These are phyloP conservation scores for Backusella mclennaniae DNA, from an alignment of 192 early-diverging fungal species.

Conservation along the genomic window DNA sequence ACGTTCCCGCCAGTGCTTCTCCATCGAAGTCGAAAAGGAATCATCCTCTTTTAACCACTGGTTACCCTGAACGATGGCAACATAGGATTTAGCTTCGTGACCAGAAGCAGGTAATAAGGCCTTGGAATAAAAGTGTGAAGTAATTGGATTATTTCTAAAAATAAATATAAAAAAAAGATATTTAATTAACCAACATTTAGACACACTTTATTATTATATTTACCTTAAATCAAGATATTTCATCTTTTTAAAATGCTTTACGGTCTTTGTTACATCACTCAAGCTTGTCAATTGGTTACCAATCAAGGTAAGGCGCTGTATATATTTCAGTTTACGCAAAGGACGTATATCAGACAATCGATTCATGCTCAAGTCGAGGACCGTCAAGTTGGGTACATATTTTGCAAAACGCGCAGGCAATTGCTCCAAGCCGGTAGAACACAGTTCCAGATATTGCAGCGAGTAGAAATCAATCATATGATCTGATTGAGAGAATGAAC, in stretches of 20 bases:
- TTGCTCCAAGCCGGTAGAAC: slow-evolving; percentile 39
- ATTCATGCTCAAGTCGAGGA: slow-evolving; percentile 44
- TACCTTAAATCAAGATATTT: slow-evolving; percentile 28
- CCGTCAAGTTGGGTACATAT: slow-evolving; percentile 40
- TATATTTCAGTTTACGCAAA: slow-evolving; percentile 32
- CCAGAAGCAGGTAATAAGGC: neutral
- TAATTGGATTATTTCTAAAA: slow-evolving; percentile 18
- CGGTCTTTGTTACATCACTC: slow-evolving; percentile 5
- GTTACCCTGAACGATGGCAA: slow-evolving; percentile 10
- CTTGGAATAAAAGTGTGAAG: slow-evolving; percentile 1
- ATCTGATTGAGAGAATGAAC: slow-evolving; percentile 34
- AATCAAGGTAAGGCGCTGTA: slow-evolving; percentile 44
- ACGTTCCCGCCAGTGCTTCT: slow-evolving; percentile 12
- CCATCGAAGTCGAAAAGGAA: neutral
- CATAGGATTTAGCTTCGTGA: neutral
- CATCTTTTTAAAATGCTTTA: slow-evolving; percentile 16
- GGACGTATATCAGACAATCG: slow-evolving; percentile 36
- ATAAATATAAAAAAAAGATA: neutral
- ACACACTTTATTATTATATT: neutral
- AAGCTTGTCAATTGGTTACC: slow-evolving; percentile 43
- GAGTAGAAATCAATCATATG: slow-evolving; percentile 40
- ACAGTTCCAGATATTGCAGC: slow-evolving; percentile 49
- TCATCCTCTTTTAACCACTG: slow-evolving; percentile 11
- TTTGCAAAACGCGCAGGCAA: slow-evolving; percentile 39
- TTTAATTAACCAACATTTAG: neutral